Evolutionary conservation across 257 asterid genomes (phyloP).

Genomic region (Solanum acaule): DNA sequence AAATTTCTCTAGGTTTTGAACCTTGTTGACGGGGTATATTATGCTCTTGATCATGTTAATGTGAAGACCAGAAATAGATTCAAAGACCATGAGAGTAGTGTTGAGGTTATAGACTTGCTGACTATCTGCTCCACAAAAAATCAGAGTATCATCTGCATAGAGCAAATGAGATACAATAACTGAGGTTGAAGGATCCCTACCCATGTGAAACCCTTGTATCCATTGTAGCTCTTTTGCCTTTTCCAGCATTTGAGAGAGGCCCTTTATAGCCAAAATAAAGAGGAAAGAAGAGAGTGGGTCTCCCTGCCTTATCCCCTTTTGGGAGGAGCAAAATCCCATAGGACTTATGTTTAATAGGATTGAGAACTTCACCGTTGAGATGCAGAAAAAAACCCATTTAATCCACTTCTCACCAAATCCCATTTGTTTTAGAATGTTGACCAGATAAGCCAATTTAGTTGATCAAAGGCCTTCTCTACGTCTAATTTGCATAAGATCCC

Average conservation of each 20-base stretch:
- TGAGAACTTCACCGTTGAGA: neutral
- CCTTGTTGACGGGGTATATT: neutral
- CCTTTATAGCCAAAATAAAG: neutral
- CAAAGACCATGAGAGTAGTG: neutral
- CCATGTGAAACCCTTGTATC: neutral
- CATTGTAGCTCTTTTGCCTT: neutral
- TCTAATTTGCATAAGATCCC: neutral
- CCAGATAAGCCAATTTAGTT: neutral
- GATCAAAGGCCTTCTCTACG: neutral
- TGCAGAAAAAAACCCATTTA: neutral
- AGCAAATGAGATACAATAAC: neutral
- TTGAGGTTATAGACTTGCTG: neutral
- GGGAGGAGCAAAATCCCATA: neutral
- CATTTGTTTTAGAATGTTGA: neutral
- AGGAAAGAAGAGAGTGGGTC: neutral
- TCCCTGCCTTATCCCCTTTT: neutral
- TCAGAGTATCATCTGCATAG: neutral
- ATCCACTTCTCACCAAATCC: neutral
- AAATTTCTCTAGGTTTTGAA: neutral
- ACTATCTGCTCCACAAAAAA: neutral
- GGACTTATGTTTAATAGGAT: neutral
- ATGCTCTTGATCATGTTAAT: neutral
- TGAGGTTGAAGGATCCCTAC: neutral
- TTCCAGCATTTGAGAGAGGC: neutral
- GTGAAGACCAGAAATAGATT: neutral